Conservation (phyloP, 2,329 filamentous ascomycete genomes). For the Fusarium bulbicola region DNA sequence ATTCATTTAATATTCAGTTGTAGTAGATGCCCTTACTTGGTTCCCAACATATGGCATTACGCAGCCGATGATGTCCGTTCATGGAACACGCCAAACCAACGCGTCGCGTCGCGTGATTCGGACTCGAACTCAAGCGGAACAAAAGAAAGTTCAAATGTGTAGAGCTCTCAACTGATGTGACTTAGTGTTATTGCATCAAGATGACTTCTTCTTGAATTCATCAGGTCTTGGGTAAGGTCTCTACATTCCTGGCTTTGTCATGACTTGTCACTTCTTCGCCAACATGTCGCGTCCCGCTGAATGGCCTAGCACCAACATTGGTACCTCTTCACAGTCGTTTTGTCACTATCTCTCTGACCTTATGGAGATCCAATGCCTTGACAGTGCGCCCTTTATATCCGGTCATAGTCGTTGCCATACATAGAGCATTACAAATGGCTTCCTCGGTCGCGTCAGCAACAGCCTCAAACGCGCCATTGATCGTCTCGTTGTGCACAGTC, state of each 20-base stretch:
- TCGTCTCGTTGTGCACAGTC: slow-evolving; percentile 63
- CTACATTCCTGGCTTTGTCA: fast-evolving
- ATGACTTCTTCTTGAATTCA: background rate
- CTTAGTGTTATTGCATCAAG: background rate
- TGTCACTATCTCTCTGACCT: slow-evolving; percentile 57
- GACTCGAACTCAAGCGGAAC: background rate
- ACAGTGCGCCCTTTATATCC: slow-evolving; percentile 60
- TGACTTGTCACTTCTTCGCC: background rate
- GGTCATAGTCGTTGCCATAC: slow-evolving; percentile 66
- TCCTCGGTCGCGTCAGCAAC: slow-evolving; percentile 71
- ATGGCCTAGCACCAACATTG: too few relatives aligned
- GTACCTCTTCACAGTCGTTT: slow-evolving; percentile 13
- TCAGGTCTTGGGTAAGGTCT: background rate
- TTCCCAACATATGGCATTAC: fast-evolving
- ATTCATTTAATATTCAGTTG: fast-evolving
- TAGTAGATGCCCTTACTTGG: fast-evolving
- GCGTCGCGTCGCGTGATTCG: background rate
- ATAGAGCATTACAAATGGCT: slow-evolving; percentile 71
- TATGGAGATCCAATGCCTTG: slow-evolving; percentile 59
- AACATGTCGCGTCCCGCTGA: background rate
- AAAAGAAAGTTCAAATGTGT: background rate
- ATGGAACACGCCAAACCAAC: background rate
- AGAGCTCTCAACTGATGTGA: fast-evolving
- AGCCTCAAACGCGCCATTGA: slow-evolving; percentile 70
- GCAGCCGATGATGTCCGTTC: background rate